Conservation (phyloP, 2,329 filamentous ascomycete genomes). For the Botrytis fragariae region DNA sequence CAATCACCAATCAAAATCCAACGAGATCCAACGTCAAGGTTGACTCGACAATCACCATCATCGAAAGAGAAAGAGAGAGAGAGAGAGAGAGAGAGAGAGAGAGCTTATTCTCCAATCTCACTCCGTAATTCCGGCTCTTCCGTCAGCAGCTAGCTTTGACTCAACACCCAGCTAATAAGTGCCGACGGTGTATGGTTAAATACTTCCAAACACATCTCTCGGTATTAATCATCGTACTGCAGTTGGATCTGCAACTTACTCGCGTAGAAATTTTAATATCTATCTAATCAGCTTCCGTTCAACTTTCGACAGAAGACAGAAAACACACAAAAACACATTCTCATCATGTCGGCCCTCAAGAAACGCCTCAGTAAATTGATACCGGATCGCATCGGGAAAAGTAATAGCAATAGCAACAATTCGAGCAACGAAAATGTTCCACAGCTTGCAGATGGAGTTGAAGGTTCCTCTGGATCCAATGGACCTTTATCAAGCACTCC, state of each 20-base stretch:
- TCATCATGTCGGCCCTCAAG: conserved; percentile 36
- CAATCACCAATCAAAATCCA: background rate
- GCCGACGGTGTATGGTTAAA: background rate
- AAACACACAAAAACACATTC: background rate
- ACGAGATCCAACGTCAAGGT: background rate
- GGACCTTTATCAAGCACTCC: background rate
- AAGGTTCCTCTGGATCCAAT: conserved; percentile 1
- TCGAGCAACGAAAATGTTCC: conserved; percentile 21
- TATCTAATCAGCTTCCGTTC: background rate
- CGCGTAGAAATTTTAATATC: background rate
- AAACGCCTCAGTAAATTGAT: conserved; percentile 34
- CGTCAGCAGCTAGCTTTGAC: background rate
- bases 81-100: no score
- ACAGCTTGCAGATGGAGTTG: conserved; percentile 8
- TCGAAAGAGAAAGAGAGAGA: background rate
- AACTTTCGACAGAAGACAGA: background rate
- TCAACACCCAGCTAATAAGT: background rate
- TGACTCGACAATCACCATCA: background rate
- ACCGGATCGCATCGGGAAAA: conserved; percentile 20
- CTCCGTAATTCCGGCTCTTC: background rate
- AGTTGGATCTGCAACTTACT: background rate
- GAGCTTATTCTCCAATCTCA: background rate
- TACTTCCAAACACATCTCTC: background rate
- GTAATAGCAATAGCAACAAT: conserved; percentile 17
- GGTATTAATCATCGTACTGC: background rate